Evolutionary conservation across 129 eudicot species (phyloP).

Genomic region (Helichrysum umbraculigerum): DNA sequence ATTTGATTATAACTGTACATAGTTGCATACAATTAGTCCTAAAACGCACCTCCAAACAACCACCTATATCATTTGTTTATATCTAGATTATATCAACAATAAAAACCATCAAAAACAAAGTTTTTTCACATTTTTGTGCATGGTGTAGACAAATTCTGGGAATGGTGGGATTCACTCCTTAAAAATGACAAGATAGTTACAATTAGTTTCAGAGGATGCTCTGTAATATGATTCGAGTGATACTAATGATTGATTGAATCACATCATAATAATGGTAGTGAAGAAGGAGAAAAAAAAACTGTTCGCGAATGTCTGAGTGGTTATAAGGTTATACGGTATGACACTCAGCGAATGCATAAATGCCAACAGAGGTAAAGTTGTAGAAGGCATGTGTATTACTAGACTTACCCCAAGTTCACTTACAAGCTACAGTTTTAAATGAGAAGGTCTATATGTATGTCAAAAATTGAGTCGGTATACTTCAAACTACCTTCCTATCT

Average conservation of each 20-base stretch:
- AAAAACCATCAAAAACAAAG: no score
- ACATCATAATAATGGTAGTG: not conserved
- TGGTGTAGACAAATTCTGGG: not conserved
- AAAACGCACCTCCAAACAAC: not conserved
- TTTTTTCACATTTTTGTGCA: not conserved
- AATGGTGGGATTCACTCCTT: no score
- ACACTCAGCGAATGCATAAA: no score
- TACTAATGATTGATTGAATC: not conserved
- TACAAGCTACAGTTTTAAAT: not conserved
- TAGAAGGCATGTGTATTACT: not conserved
- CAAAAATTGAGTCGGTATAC: conserved; percentile 4
- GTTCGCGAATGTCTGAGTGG: no score
- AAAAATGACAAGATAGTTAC: not conserved
- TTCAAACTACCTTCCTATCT: conserved; percentile 7
- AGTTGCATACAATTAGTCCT: not conserved
- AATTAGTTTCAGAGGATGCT: not conserved
- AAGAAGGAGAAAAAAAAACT: no score
- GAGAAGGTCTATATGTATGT: not conserved
- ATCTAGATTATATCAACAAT: not conserved
- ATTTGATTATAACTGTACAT: not conserved
- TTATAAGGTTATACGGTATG: no score
- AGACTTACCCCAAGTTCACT: not conserved
- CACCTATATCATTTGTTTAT: not conserved
- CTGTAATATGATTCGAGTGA: not conserved
- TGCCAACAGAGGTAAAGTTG: not conserved